Conservation (phyloP, 2,329 filamentous ascomycete genomes). For the Acephala macrosclerotiorum region DNA sequence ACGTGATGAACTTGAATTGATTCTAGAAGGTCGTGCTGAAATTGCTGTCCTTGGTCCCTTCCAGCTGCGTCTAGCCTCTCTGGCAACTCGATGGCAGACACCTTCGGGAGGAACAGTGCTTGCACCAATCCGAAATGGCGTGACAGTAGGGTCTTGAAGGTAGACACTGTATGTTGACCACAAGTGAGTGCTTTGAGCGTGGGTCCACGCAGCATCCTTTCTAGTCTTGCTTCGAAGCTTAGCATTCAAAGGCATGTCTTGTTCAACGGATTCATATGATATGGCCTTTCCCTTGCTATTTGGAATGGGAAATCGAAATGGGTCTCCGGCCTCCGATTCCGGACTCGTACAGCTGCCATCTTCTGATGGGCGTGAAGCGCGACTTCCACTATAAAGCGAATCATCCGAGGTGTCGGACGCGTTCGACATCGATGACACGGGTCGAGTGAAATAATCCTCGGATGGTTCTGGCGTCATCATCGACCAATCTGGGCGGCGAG, state of each 20-base stretch:
- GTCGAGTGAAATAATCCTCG: conserved; percentile 37
- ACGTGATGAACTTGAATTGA: conserved; percentile 26
- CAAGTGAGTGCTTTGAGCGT: conserved; percentile 69
- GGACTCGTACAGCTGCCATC: conserved; percentile 62
- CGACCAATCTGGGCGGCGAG: conserved; percentile 42
- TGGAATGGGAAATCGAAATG: conserved; percentile 40
- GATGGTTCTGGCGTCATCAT: conserved; percentile 32
- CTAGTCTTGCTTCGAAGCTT: conserved; percentile 41
- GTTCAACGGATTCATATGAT: conserved; percentile 16
- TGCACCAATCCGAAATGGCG: conserved; percentile 69
- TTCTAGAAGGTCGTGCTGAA: conserved; percentile 18
- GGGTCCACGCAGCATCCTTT: conserved; percentile 64
- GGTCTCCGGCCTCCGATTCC: conserved; percentile 51
- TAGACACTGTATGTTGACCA: conserved; percentile 72
- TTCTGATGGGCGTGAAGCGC: conserved; percentile 62
- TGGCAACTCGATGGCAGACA: conserved; percentile 69
- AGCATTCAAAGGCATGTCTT: conserved; percentile 32
- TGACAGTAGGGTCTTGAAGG: conserved; percentile 71
- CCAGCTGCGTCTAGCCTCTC: conserved; percentile 72
- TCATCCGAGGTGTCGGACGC: conserved; percentile 63
- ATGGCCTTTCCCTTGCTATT: conserved; percentile 37
- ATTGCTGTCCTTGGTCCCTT: conserved; percentile 60
- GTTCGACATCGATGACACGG: conserved; percentile 39
- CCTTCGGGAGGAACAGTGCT: conserved; percentile 70
- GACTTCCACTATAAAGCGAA: conserved; percentile 63